Evolutionary conservation across 164 flowering plant genomes (phyloP).

Genomic region (Liquidambar formosana): DNA sequence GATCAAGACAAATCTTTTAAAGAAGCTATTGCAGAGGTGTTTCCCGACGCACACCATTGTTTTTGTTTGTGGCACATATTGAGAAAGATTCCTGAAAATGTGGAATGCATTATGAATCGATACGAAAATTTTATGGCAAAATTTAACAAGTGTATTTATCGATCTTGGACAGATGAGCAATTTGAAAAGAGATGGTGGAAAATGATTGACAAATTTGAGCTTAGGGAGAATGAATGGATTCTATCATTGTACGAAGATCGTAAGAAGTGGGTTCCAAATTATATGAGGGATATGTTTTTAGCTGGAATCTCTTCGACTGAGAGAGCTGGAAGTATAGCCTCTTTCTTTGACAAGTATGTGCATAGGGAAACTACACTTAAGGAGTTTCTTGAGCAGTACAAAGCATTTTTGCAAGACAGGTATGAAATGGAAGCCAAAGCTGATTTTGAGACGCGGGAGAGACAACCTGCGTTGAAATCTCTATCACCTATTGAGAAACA

Average conservation of each 20-base stretch:
- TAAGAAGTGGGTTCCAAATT: slow-evolving; percentile 37
- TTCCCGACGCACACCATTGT: slow-evolving; percentile 35
- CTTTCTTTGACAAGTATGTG: slow-evolving; percentile 31
- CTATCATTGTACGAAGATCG: slow-evolving; percentile 40
- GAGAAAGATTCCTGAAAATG: slow-evolving; percentile 34
- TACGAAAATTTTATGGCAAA: slow-evolving; percentile 30
- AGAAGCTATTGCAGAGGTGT: slow-evolving; percentile 37
- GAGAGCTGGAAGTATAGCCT: slow-evolving; percentile 26
- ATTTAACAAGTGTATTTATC: slow-evolving; percentile 32
- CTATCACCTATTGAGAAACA: slow-evolving; percentile 46
- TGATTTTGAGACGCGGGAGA: slow-evolving; percentile 38
- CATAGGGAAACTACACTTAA: slow-evolving; percentile 32
- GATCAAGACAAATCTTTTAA: slow-evolving; percentile 32
- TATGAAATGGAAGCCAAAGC: slow-evolving; percentile 45
- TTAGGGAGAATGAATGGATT: slow-evolving; percentile 34
- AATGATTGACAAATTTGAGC: slow-evolving; percentile 33
- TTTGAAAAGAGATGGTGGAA: slow-evolving; percentile 45
- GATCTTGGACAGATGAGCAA: slow-evolving; percentile 29
- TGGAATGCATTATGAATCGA: slow-evolving; percentile 24
- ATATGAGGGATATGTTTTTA: slow-evolving; percentile 29
- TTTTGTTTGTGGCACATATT: slow-evolving; percentile 42
- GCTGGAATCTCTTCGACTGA: slow-evolving; percentile 41
- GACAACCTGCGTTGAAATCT: slow-evolving; percentile 36
- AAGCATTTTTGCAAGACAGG: slow-evolving; percentile 21
- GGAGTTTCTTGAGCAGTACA: slow-evolving; percentile 37